These are phyloP conservation scores for Stemphylium lycopersici DNA, from an alignment of 2,329 filamentous ascomycete species.

Conservation along the genomic window DNA sequence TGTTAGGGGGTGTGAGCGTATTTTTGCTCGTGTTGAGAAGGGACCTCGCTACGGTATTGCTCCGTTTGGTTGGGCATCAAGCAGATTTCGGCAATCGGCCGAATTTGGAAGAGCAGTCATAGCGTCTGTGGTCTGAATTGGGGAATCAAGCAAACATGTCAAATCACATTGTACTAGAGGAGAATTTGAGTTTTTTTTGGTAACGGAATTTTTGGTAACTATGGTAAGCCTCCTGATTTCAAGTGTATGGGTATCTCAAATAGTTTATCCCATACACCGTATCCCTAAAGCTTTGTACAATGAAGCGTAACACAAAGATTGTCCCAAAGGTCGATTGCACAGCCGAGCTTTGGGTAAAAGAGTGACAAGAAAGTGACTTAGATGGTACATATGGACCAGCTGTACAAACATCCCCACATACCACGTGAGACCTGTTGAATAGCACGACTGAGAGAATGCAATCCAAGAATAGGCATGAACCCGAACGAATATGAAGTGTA, in stretches of 20 bases:
- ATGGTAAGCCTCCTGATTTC: constrained; percentile 17
- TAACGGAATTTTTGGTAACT: constrained; percentile 10
- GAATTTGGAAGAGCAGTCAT: no score
- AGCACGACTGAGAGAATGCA: constrained; percentile 17
- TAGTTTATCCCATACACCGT: constrained; percentile 16
- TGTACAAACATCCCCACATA: constrained; percentile 26
- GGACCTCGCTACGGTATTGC: no score
- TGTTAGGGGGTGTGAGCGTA: neutral
- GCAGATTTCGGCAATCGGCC: neutral
- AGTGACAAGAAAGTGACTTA: constrained; percentile 38
- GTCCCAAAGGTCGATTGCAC: constrained; percentile 1
- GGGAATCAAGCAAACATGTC: neutral
- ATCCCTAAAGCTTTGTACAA: constrained; percentile 37
- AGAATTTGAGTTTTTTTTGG: neutral
- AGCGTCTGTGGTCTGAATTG: no score
- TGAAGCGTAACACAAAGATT: constrained; percentile 19
- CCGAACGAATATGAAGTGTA: neutral
- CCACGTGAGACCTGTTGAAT: constrained; percentile 22
- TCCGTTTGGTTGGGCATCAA: no score
- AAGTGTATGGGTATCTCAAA: constrained; percentile 25
- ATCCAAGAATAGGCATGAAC: constrained; percentile 12
- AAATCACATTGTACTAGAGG: neutral
- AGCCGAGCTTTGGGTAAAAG: constrained; percentile 16
- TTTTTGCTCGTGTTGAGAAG: neutral
- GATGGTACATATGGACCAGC: neutral